Percentiles rank a stretch among this genome's conserved stretches.
Evolutionary conservation across 2,329 filamentous ascomycete species (phyloP).

Genomic region (Diaporthe sp.): DNA sequence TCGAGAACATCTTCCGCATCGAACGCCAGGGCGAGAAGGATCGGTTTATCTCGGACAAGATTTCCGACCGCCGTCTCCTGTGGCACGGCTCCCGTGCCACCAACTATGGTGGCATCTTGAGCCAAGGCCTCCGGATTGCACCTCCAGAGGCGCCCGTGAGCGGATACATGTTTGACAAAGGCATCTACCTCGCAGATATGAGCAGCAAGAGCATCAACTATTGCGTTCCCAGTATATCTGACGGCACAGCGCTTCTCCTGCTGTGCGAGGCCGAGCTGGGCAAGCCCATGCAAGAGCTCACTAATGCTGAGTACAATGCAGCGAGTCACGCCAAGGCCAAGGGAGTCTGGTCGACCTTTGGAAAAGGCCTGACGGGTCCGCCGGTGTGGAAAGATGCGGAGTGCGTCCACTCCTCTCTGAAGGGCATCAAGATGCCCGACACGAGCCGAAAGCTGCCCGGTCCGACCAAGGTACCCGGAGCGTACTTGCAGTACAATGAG

Average conservation of each 20-base stretch:
- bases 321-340: constrained; percentile 71
- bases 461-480: constrained; percentile 59
- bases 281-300: constrained; percentile 77
- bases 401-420: constrained; percentile 73
- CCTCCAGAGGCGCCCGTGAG: constrained; percentile 84
- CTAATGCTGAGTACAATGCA: constrained; percentile 71
- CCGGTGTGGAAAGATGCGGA: constrained; percentile 81
- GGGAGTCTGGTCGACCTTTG: constrained; percentile 78
- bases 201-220: constrained; percentile 87
- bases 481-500: constrained; percentile 77
- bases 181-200: constrained; percentile 90
- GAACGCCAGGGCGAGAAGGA: constrained; percentile 80
- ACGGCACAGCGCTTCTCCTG: constrained; percentile 79
- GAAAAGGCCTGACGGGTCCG: constrained; percentile 76
- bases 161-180: constrained; percentile 93
- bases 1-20: constrained; percentile 87
- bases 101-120: constrained; percentile 90
- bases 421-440: constrained; percentile 79
- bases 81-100: constrained; percentile 90
- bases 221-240: constrained; percentile 74
- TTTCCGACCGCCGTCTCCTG: constrained; percentile 78
- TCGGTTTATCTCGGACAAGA: constrained; percentile 73
- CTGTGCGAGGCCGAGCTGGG: constrained; percentile 90
- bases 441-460: constrained; percentile 57
- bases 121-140: constrained; percentile 90